Evolutionary conservation across 176 grass and related monocot species (phyloP), one percentile per base, ranked within the genome.

Genomic region (Alloteropsis semialata): DNA sequence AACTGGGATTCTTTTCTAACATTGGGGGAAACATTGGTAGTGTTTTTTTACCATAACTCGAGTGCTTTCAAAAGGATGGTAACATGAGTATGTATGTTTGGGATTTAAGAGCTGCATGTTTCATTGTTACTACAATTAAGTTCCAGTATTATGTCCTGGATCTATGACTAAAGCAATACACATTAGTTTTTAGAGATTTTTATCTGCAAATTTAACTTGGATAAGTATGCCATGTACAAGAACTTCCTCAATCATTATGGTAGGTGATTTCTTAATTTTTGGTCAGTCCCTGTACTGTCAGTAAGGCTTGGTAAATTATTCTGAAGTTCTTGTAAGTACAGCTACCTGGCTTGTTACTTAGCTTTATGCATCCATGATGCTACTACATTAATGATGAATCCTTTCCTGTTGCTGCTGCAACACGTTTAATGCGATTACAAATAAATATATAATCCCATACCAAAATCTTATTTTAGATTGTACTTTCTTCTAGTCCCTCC

Each of bases 381-480:
- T 67, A 3, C 10, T 72, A 38, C 49, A 30, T 24, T 24, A 21
- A 11, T 16, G 30, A 58, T 74, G 29, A 27, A 72, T 83, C 78
- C 9, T 71, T 78, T 53, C 16, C 21, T 2, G 49, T 75, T 34
- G 66, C 16, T 57, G 49, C 24, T 43, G 19, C 7, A 42, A 75
- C 58, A 34, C 51, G 6, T 80, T 15, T 46, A 25, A 68, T 79
- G 10, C 32, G n/a, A n/a, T n/a, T n/a, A n/a, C 0, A 9, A 36
- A 39, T 43, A 67, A 27, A 56, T n/a, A 53, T 48, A 67, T 67
- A n/a, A n/a, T 50, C 13, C 69, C 2, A 9, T 44, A 75, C 18
- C 8, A 34, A 74, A 80, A 68, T 38, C 24, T 75, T 60, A 43
- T 50, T 70, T 89, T 55, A 69, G 19, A 54, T 80, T 78, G 65